These are phyloP conservation scores for Pestalotiopsis sp. DNA, from an alignment of 2,329 filamentous ascomycete genomes.

Conservation along the genomic window DNA sequence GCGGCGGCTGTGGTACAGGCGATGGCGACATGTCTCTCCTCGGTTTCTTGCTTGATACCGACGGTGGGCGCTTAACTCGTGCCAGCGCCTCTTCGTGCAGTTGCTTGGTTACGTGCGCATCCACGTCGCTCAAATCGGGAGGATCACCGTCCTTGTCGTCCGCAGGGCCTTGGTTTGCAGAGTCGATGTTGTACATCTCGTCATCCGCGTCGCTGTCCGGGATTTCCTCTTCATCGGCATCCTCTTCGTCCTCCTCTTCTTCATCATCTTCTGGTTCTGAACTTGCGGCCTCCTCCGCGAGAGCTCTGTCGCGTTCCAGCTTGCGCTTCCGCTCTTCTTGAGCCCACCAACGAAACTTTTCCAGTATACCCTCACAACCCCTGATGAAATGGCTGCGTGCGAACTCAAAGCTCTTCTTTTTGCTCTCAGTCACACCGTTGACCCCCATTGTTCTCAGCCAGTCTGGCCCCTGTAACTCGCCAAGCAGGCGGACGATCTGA, in stretches of 20 bases:
- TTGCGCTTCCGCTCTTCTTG: slow-evolving; percentile 85
- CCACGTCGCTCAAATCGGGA: slow-evolving; percentile 68
- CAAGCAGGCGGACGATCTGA: slow-evolving; percentile 66
- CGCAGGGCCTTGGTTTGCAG: slow-evolving; percentile 26
- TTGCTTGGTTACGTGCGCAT: slow-evolving; percentile 72
- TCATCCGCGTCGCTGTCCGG: slow-evolving; percentile 34
- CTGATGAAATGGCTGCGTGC: slow-evolving; percentile 83
- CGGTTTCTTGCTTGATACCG: slow-evolving; percentile 19
- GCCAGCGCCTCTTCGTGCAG: slow-evolving; percentile 67
- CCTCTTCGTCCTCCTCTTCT: slow-evolving; percentile 25
- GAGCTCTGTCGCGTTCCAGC: slow-evolving; percentile 69
- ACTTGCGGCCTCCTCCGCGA: slow-evolving; percentile 45
- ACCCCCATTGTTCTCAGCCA: slow-evolving; percentile 94
- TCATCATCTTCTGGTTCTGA: slow-evolving; percentile 39
- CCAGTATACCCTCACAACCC: slow-evolving; percentile 77
- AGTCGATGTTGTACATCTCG: slow-evolving; percentile 24
- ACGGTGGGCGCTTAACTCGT: slow-evolving; percentile 24
- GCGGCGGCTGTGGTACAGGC: slow-evolving; percentile 39
- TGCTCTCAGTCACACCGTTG: slow-evolving; percentile 78
- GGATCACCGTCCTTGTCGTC: slow-evolving; percentile 48
- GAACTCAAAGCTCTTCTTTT: slow-evolving; percentile 83
- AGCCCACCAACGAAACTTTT: slow-evolving; percentile 87
- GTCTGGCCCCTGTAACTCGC: slow-evolving; percentile 85
- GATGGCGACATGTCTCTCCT: slow-evolving; percentile 28
- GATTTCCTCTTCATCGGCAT: slow-evolving; percentile 18